Evolutionary conservation across 2,329 filamentous ascomycete genomes (phyloP).

Genomic region (Gremmenia infestans): DNA sequence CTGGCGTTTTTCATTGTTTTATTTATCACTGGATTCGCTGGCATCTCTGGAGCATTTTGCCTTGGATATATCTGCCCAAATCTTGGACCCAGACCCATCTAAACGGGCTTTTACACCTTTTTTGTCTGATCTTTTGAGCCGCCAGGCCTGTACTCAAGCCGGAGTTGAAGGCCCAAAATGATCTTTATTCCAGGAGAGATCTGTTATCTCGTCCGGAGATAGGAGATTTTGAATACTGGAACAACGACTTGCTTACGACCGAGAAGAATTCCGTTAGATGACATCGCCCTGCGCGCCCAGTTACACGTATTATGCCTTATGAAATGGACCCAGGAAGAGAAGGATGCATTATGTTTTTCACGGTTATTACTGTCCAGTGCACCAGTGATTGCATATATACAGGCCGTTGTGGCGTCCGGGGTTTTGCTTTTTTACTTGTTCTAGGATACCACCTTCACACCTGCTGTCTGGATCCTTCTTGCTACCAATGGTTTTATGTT

Average conservation of each 20-base stretch:
- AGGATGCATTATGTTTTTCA: slow-evolving; percentile 18
- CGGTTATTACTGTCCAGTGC: slow-evolving; percentile 26
- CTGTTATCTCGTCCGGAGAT: neutral
- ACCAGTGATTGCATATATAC: slow-evolving; percentile 31
- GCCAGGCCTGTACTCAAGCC: slow-evolving; percentile 17
- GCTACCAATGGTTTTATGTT: slow-evolving; percentile 20
- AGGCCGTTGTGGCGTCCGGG: slow-evolving; percentile 26
- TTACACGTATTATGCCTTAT: slow-evolving; percentile 24
- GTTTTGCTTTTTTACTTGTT: slow-evolving; percentile 20
- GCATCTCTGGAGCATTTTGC: slow-evolving; percentile 19
- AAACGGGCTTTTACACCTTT: slow-evolving; percentile 17
- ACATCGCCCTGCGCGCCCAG: slow-evolving; percentile 20
- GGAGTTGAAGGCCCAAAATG: slow-evolving; percentile 19
- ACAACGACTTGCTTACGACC: slow-evolving; percentile 11
- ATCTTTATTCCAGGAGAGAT: slow-evolving; percentile 5
- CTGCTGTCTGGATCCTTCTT: slow-evolving; percentile 29
- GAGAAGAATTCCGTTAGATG: slow-evolving; percentile 17
- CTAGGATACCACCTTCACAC: slow-evolving; percentile 26
- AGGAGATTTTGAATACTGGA: slow-evolving; percentile 11
- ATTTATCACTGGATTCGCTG: slow-evolving; percentile 18
- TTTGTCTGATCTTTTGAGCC: slow-evolving; percentile 16
- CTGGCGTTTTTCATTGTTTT: slow-evolving; percentile 27
- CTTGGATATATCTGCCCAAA: slow-evolving; percentile 12
- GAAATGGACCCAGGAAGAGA: slow-evolving; percentile 18
- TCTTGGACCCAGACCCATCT: slow-evolving; percentile 23